Base-by-base conservation (phyloP, 306 rosid species). In the Trifolium repens region DNA sequence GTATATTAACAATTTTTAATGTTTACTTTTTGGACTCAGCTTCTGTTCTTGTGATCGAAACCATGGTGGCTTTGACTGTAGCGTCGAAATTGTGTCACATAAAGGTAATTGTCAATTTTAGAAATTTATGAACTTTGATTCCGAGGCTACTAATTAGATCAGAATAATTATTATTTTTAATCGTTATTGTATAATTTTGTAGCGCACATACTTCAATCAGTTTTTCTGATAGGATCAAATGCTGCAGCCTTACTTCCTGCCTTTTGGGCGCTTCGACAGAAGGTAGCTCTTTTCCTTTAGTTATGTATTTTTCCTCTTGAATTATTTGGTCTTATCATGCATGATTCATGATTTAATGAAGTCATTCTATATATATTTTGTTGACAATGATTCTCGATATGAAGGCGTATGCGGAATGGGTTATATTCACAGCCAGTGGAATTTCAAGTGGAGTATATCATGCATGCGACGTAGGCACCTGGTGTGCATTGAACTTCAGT, bases 31-130 rank as follows among this genome's bases (percentile, higher is more conserved):
- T 76, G 34, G 44, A 72, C 60, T 73, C 93, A 94, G 99, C 96
- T 92, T 75, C 83, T 94, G 99, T 59, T 78, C 90, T 24, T 96
- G 99, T 72, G 98, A 96, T 71, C 89, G 93, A 61, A 83, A 87
- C 83, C 99, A 96, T 62, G 99, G 98, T 83, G 99, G 99, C 80
- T 90, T 92, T 84, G 99, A 96, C 79, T 96, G 99, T 78, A 85
- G 99, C 71, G 17, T 92, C 73, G 93, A 96, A 81, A 71, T 96
- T 37, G 92, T 96, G 73, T 80, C 96, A 8, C 90, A 73, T 80
- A 83, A 83, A 89, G 99, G 98, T 94, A 79, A 68, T 65, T 79
- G 16, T 65, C 71, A 46, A 73, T 81, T 75, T 75, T 67, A 49
- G 73, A 74, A 34, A 40, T 72, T 60, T 27, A 77, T 72, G 47